Conservation (phyloP, 2,329 filamentous ascomycete species). For the Colletotrichum noveboracense region DNA sequence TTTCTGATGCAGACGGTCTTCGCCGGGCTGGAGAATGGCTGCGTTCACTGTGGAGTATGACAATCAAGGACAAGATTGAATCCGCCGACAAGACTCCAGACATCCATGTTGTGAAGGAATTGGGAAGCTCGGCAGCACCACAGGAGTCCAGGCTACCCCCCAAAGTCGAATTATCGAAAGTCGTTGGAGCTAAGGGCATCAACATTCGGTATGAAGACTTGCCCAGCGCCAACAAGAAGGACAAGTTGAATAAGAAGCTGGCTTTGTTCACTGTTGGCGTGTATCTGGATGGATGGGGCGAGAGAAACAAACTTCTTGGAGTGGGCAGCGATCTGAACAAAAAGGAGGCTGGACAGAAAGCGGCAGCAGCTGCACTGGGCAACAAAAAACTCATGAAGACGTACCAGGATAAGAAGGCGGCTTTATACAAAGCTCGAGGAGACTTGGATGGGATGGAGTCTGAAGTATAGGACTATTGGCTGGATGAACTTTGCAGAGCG, state of each 20-base stretch:
- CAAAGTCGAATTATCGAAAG: conserved; percentile 58
- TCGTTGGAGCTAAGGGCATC: conserved; percentile 62
- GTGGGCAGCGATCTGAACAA: conserved; percentile 70
- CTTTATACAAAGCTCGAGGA: conserved; percentile 33
- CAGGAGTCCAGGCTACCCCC: neutral
- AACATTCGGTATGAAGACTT: conserved; percentile 67
- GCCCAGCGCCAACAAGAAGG: conserved; percentile 45
- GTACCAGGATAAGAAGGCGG: conserved; percentile 53
- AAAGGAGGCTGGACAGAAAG: conserved; percentile 71
- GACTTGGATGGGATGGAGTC: neutral
- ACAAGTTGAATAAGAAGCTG: conserved; percentile 58
- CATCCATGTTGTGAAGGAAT: conserved; percentile 17
- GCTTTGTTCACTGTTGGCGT: conserved; percentile 67
- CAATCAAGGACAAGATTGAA: conserved; percentile 60
- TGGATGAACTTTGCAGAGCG: neutral
- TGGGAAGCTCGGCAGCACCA: conserved; percentile 17
- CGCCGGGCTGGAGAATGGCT: conserved; percentile 72
- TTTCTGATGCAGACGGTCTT: conserved; percentile 71
- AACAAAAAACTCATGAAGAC: conserved; percentile 68
- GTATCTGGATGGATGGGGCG: conserved; percentile 73
- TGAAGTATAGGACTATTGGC: no score
- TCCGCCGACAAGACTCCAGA: conserved; percentile 8
- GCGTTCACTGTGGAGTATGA: conserved; percentile 73
- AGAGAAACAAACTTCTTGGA: conserved; percentile 65
- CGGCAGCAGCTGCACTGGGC: conserved; percentile 66